Conservation (phyloP, 192 early-diverging fungal genomes). For the Podochytrium sp. region DNA sequence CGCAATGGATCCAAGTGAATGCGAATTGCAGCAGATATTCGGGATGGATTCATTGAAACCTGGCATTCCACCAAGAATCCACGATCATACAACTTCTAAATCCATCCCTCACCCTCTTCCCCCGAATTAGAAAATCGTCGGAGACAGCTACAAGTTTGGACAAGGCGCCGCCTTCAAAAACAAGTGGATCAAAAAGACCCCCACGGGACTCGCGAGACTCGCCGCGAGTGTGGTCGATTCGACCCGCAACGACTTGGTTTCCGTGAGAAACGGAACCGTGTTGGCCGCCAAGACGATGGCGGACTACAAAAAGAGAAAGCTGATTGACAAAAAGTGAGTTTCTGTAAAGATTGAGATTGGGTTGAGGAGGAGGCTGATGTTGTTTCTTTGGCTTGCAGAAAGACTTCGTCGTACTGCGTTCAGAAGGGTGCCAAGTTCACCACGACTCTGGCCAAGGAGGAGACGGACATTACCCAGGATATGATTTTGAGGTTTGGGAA, state of each 20-base stretch:
- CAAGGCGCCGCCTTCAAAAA: constrained; percentile 95
- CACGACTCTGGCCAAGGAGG: constrained; percentile 81
- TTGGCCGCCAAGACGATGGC: constrained; percentile 69
- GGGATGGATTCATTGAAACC: no score
- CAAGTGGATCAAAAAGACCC: constrained; percentile 94
- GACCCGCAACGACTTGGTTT: constrained; percentile 74
- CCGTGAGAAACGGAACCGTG: constrained; percentile 65
- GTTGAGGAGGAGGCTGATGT: background rate
- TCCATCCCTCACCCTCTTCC: no score
- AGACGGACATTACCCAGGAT: constrained; percentile 91
- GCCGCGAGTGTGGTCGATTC: constrained; percentile 85
- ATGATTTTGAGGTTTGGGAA: constrained; percentile 74
- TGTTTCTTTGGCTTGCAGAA: constrained; percentile 25
- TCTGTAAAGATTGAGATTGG: background rate
- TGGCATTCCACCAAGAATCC: no score
- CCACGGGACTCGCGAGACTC: constrained; percentile 68
- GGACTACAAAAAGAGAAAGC: constrained; percentile 60
- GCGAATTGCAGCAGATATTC: no score
- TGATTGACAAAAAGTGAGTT: constrained; percentile 44
- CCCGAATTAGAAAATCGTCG: constrained; percentile 62
- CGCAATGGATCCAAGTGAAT: no score
- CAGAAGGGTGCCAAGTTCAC: constrained; percentile 89
- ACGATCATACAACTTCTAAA: no score
- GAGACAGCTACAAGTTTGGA: constrained; percentile 83
- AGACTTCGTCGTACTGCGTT: constrained; percentile 75